phyloP scores from a whole-genome alignment of 257 asterid species.

The Fraxinus anomala region DNA sequence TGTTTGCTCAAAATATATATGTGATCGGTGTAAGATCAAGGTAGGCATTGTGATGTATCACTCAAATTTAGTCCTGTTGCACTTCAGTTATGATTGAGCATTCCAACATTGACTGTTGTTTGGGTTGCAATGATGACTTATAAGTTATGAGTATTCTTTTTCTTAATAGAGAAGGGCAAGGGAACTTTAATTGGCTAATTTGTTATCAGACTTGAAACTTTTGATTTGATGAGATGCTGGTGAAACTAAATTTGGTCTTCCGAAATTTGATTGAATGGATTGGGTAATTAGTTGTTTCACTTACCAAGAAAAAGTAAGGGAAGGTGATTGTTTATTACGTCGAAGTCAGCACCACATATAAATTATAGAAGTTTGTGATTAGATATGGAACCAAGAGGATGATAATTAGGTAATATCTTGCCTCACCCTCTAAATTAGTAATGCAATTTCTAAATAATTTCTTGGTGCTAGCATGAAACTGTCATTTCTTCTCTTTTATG shows the following conservation, averaged over 20 bases:
- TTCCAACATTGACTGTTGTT: not conserved
- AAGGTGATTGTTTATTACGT: not conserved
- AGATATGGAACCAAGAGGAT: not conserved
- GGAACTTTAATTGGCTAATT: not conserved
- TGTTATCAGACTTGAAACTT: not conserved
- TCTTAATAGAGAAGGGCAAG: not conserved
- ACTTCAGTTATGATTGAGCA: not conserved
- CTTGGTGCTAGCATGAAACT: not conserved
- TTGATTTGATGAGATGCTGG: not conserved
- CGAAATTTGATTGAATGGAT: not conserved
- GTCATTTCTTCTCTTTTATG: not conserved
- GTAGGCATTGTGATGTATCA: not conserved
- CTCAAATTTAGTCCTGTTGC: not conserved
- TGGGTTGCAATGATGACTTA: not conserved
- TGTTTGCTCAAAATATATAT: not conserved
- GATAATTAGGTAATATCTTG: not conserved
- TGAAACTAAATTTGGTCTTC: not conserved
- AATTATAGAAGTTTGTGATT: not conserved
- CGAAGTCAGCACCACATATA: not conserved
- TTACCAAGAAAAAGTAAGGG: not conserved
- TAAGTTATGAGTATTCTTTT: not conserved
- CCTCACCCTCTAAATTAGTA: not conserved
- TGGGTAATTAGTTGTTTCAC: not conserved
- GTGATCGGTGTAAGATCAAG: not conserved
- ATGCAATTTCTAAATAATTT: not conserved